Base-by-base conservation (phyloP, 2,329 filamentous ascomycete genomes). In the Fusarium tjaetaba region DNA sequence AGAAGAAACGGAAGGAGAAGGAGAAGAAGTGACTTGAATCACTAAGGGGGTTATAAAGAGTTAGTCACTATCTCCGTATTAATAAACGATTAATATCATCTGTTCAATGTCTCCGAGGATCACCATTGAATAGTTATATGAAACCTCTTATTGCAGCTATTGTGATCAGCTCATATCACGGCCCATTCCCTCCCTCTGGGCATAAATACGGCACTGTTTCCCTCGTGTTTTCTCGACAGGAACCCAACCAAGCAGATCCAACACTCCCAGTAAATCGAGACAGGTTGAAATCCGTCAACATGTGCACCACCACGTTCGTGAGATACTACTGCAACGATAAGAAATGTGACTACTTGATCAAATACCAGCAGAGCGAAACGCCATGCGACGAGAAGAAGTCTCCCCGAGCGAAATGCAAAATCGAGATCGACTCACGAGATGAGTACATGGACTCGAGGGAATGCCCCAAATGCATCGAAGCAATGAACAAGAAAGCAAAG, bases 251-350 rank as follows among this genome's bases (percentile, higher is more conserved):
- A 14, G 7, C 32, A 36, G 18, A 36, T 36, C 32, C n/a, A 20
- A 10, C 4, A 24, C 16, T 2, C 4, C n/a, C 13, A 22, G 15
- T 1, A 36, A 8, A 4, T 7, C 32, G 14, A 22, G 9, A 22
- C 11, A 11, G 13, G 13, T 28, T 16, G 6, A 11, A 4, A 4
- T 5, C 3, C 10, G 0, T 4, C 20, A 28, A 18, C 4, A 66
- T 58, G 43, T 71, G 34, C 20, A 66, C 13, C 7, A 57, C 49
- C 13, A 57, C 45, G 0, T 53, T 66, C 14, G 15, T 70, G 7
- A 39, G 24, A 18, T 49, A 45, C 20, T 34, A 43, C 15, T 66
- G 30, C 22, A 24, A 32, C 11, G 20, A 46, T 22, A 22, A 32
- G 5, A 43, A 38, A 4, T 61, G 45, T 11, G 36, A 32, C 8